A percentile compares a stretch with the other conserved stretches of the same genome.
These are phyloP conservation scores for Phytophthora pluvialis DNA, from an alignment of 352 stramenopile species.

Conservation along the genomic window DNA sequence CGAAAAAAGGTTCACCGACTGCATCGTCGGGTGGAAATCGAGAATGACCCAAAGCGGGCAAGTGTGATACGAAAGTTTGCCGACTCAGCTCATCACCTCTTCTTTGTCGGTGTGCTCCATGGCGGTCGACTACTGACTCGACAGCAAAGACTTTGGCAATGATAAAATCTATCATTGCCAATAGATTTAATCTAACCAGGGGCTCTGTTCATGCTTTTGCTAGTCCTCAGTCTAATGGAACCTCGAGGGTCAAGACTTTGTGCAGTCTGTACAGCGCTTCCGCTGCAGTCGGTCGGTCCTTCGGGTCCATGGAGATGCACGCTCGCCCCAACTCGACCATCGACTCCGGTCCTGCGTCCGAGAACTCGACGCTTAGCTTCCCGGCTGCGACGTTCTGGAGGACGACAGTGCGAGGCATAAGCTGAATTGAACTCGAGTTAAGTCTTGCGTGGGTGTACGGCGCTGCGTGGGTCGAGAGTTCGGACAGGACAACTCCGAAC, in stretches of 20 bases:
- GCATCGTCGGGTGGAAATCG: conserved; percentile 6
- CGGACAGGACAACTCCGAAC: conserved; percentile 24
- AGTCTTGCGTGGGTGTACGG: conserved; percentile 12
- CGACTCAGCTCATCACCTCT: background rate
- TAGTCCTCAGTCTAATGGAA: conserved; percentile 2
- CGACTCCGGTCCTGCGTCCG: conserved; percentile 3
- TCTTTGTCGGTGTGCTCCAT: background rate
- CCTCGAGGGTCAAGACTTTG: conserved; percentile 18
- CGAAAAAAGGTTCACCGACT: conserved; percentile 28
- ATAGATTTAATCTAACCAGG: background rate
- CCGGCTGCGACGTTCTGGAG: conserved; percentile 46
- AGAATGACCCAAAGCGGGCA: conserved; percentile 17
- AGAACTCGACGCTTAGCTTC: conserved; percentile 37
- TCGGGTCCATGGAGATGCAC: conserved; percentile 36
- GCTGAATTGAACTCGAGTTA: background rate
- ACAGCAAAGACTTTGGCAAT: too few relatives aligned
- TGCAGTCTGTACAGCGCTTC: conserved; percentile 41
- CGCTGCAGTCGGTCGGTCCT: conserved; percentile 30
- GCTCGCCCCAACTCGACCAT: conserved; percentile 24
- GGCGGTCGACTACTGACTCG: too few relatives aligned
- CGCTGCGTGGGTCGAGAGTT: conserved; percentile 14
- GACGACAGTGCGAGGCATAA: conserved; percentile 33
- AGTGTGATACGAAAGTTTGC: conserved; percentile 6
- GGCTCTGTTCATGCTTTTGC: background rate
- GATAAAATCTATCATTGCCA: too few relatives aligned